Evolutionary conservation across 768 basidiomycete genomes (phyloP).

Genomic region (Boletellus ananiceps): DNA sequence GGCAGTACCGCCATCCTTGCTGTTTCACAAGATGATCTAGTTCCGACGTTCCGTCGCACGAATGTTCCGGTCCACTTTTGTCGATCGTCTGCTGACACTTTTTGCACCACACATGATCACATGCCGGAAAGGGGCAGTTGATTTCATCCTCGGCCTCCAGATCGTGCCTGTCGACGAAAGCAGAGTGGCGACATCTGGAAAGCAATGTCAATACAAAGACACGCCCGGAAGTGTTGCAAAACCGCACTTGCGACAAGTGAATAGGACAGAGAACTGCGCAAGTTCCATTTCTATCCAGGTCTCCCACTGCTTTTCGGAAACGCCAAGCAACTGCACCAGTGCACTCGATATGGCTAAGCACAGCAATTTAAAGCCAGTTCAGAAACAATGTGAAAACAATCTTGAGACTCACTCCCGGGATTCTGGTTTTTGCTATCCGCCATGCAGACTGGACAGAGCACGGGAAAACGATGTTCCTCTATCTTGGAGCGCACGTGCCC

Average conservation of each 20-base stretch:
- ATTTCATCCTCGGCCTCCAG: slow-evolving; percentile 39
- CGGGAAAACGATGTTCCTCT: slow-evolving; percentile 51
- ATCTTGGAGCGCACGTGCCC: slow-evolving; percentile 44
- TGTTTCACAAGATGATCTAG: slow-evolving; percentile 46
- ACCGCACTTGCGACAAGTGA: slow-evolving; percentile 48
- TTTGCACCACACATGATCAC: slow-evolving; percentile 57
- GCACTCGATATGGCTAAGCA: slow-evolving; percentile 35
- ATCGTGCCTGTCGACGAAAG: slow-evolving; percentile 49
- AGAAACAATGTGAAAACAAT: background rate
- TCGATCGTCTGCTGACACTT: slow-evolving; percentile 43
- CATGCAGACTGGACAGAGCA: slow-evolving; percentile 55
- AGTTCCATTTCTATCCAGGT: slow-evolving; percentile 47
- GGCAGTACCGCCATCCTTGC: slow-evolving; percentile 61
- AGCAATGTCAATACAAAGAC: background rate
- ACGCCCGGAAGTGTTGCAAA: background rate
- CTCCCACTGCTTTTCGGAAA: slow-evolving; percentile 41
- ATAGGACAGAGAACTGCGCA: slow-evolving; percentile 35
- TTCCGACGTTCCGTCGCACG: slow-evolving; percentile 56
- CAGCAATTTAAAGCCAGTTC: background rate
- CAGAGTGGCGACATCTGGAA: slow-evolving; percentile 45
- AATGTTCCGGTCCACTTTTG: slow-evolving; percentile 39
- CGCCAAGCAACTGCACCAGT: slow-evolving; percentile 39
- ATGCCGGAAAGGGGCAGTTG: slow-evolving; percentile 46
- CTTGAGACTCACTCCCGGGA: slow-evolving; percentile 27
- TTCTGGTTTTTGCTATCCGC: slow-evolving; percentile 29